These are phyloP conservation scores for Pseudopithomyces maydicus DNA, from an alignment of 2,329 filamentous ascomycete genomes.

Conservation along the genomic window DNA sequence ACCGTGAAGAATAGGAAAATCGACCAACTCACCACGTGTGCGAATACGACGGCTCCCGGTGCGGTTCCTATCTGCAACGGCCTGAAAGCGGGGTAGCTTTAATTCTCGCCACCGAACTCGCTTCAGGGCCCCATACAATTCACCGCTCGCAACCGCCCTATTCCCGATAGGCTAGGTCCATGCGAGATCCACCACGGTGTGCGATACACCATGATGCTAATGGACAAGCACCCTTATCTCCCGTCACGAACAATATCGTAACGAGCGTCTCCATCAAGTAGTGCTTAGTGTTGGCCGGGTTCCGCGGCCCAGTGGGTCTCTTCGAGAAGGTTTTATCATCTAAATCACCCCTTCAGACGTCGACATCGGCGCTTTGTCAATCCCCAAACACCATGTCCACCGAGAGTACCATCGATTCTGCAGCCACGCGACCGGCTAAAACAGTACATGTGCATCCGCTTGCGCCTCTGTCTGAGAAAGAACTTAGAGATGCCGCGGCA, in stretches of 20 bases:
- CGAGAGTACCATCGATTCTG: constrained; percentile 28
- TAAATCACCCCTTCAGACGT: not conserved
- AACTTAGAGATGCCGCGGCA: constrained; percentile 59
- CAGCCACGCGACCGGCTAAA: constrained; percentile 27
- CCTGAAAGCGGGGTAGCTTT: not conserved
- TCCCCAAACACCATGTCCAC: constrained; percentile 28
- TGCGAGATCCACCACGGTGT: constrained; percentile 16
- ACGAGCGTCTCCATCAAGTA: constrained; percentile 15
- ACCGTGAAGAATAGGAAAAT: not conserved
- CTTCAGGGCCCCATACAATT: constrained; percentile 8
- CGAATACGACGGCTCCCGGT: not conserved
- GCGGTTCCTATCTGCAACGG: not conserved
- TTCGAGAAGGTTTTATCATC: not conserved
- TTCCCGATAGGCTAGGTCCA: constrained; percentile 28
- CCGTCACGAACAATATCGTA: constrained; percentile 12
- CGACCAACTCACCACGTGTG: not conserved
- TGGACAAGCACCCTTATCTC: constrained; percentile 26
- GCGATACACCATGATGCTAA: constrained; percentile 15
- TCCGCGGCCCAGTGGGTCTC: not conserved
- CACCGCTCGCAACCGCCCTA: constrained; percentile 17
- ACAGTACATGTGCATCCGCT: constrained; percentile 57
- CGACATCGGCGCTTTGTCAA: not conserved
- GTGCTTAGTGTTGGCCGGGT: not conserved
- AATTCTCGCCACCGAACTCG: not conserved
- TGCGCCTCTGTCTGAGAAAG: constrained; percentile 61